Evolutionary conservation across 2,329 filamentous ascomycete genomes (phyloP).

Genomic region (Claviceps purpurea): DNA sequence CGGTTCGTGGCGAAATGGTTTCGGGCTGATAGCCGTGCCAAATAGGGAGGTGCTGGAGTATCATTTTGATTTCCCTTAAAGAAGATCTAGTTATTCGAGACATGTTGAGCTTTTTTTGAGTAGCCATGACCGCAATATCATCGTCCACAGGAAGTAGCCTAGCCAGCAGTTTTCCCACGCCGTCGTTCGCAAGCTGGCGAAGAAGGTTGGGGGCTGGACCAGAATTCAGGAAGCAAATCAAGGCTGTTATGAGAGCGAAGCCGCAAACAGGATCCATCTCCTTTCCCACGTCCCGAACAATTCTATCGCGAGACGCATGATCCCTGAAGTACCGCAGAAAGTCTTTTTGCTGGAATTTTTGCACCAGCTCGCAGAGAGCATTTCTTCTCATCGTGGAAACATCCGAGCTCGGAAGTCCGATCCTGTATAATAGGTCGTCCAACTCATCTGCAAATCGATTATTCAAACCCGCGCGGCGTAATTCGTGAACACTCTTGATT

Average conservation of each 20-base stretch:
- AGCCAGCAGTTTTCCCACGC: slow-evolving; percentile 40
- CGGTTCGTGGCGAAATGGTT: slow-evolving; percentile 45
- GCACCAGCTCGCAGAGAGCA: slow-evolving; percentile 45
- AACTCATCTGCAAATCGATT: slow-evolving; percentile 53
- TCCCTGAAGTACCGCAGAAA: slow-evolving; percentile 62
- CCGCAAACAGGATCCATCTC: slow-evolving; percentile 49
- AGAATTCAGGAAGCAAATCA: slow-evolving; percentile 47
- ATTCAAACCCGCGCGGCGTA: slow-evolving; percentile 52
- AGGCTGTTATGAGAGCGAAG: slow-evolving; percentile 49
- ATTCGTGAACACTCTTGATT: slow-evolving; percentile 51
- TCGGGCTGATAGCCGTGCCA: slow-evolving; percentile 44
- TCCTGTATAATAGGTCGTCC: slow-evolving; percentile 48
- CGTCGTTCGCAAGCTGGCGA: slow-evolving; percentile 40
- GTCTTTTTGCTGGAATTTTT: slow-evolving; percentile 45
- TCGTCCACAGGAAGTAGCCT: slow-evolving; percentile 37
- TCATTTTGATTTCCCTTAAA: slow-evolving; percentile 39
- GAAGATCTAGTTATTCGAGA: slow-evolving; percentile 49
- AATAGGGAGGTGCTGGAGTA: slow-evolving; percentile 37
- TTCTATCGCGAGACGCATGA: slow-evolving; percentile 54
- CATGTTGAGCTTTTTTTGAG: slow-evolving; percentile 54
- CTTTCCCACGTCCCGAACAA: slow-evolving; percentile 48
- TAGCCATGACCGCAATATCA: slow-evolving; percentile 47
- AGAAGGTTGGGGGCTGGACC: slow-evolving; percentile 47
- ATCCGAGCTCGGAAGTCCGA: slow-evolving; percentile 35
- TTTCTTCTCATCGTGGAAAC: slow-evolving; percentile 40